A percentile compares a stretch with the other conserved stretches of the same genome.
These are phyloP conservation scores for Echites panduratus DNA, from an alignment of 257 asterid genomes.

Conservation along the genomic window DNA sequence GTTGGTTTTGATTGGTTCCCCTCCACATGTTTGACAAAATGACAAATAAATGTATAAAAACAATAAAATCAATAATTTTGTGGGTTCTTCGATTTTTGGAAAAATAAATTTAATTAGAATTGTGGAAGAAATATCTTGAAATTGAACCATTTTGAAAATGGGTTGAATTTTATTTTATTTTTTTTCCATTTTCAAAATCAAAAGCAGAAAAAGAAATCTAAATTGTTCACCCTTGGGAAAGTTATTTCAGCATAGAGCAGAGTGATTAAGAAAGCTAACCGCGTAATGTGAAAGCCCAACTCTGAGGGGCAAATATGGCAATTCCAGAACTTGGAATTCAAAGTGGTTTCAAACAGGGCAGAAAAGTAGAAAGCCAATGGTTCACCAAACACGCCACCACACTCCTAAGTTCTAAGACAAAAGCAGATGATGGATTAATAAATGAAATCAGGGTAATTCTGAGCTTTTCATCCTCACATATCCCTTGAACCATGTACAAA, in stretches of 20 bases:
- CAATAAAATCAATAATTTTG: too few relatives aligned
- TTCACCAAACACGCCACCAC: slow-evolving; percentile 9
- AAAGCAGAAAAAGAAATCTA: neutral
- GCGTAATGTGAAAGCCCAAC: neutral
- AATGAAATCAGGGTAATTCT: neutral
- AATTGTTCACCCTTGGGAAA: neutral
- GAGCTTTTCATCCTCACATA: neutral
- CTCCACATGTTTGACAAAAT: too few relatives aligned
- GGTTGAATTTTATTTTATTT: too few relatives aligned
- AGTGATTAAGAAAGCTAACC: slow-evolving; percentile 5
- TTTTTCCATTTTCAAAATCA: too few relatives aligned
- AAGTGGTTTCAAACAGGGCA: neutral
- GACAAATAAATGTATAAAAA: too few relatives aligned
- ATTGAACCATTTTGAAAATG: too few relatives aligned
- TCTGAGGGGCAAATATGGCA: neutral
- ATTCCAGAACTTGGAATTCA: neutral
- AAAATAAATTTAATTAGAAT: too few relatives aligned
- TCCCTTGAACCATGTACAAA: neutral
- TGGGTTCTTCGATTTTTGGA: too few relatives aligned
- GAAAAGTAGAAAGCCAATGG: neutral
- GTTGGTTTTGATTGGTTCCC: too few relatives aligned
- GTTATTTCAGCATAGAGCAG: neutral
- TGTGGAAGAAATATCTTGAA: too few relatives aligned
- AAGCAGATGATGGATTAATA: neutral
- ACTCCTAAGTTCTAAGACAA: neutral